These are phyloP conservation scores for Trametes elegans DNA, from an alignment of 768 basidiomycete species.

Conservation along the genomic window DNA sequence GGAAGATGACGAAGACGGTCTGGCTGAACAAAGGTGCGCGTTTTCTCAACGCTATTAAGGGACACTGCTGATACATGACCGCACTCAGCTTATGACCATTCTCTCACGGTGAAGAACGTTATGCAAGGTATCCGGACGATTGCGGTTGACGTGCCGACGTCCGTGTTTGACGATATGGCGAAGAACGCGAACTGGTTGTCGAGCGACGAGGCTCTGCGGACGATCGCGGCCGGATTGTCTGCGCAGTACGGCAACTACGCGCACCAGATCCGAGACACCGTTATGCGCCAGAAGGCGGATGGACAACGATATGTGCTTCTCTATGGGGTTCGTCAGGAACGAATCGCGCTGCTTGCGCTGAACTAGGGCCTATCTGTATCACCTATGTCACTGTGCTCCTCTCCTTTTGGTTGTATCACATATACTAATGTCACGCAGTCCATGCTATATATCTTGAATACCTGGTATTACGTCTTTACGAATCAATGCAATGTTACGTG, in stretches of 20 bases:
- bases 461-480: too few species aligned
- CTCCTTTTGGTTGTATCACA: not conserved
- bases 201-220: slow-evolving; percentile 76
- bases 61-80: not conserved
- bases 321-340: slow-evolving; percentile 19
- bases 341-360: slow-evolving; percentile 12
- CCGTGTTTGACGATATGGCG: slow-evolving; percentile 62
- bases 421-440: not conserved
- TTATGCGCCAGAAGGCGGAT: slow-evolving; percentile 58
- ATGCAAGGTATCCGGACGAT: slow-evolving; percentile 60
- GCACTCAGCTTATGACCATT: slow-evolving; percentile 59
- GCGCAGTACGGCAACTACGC: slow-evolving; percentile 60
- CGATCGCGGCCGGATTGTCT: slow-evolving; percentile 53
- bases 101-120: slow-evolving; percentile 53
- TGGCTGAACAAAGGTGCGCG: slow-evolving; percentile 61
- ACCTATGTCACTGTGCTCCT: not conserved
- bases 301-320: slow-evolving; percentile 38
- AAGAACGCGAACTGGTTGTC: slow-evolving; percentile 60
- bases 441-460: not conserved
- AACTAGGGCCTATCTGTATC: slow-evolving; percentile 1
- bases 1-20: slow-evolving; percentile 68
- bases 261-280: slow-evolving; percentile 64
- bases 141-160: slow-evolving; percentile 64
- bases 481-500: not conserved
- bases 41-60: not conserved